Evolutionary conservation across 345 rosid genomes (phyloP).

Genomic region (Eucalyptus sp.): DNA sequence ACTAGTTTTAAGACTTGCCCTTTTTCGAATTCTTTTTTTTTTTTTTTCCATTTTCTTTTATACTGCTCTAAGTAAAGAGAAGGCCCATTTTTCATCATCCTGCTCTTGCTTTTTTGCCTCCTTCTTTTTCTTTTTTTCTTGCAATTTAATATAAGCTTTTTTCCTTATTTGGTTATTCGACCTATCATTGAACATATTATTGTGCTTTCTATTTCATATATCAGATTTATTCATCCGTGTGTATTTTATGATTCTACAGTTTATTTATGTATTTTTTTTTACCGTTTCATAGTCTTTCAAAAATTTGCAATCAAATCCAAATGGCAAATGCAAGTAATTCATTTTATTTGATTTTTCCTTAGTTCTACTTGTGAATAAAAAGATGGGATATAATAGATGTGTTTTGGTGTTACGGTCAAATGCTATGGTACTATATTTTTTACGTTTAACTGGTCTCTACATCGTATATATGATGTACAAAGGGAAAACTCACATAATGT

Average conservation of each 20-base stretch:
- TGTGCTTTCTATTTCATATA: too few species aligned
- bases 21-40: background rate
- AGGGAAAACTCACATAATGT: background rate
- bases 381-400: background rate
- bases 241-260: too few species aligned
- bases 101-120: background rate
- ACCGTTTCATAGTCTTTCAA: background rate
- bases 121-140: background rate
- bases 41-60: background rate
- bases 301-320: rapidly evolving
- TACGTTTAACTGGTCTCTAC: background rate
- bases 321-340: background rate
- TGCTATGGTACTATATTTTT: background rate
- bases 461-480: rapidly evolving
- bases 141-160: too few species aligned
- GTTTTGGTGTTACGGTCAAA: background rate
- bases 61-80: background rate
- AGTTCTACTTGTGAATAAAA: background rate
- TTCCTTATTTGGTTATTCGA: too few species aligned
- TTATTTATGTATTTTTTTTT: background rate
- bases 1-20: background rate
- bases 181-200: too few species aligned
- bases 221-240: too few species aligned
- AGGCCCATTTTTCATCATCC: background rate
- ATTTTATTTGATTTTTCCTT: background rate